These are phyloP conservation scores for Starmerella khaoyaiensis DNA, from an alignment of 805 yeast species.

Conservation along the genomic window DNA sequence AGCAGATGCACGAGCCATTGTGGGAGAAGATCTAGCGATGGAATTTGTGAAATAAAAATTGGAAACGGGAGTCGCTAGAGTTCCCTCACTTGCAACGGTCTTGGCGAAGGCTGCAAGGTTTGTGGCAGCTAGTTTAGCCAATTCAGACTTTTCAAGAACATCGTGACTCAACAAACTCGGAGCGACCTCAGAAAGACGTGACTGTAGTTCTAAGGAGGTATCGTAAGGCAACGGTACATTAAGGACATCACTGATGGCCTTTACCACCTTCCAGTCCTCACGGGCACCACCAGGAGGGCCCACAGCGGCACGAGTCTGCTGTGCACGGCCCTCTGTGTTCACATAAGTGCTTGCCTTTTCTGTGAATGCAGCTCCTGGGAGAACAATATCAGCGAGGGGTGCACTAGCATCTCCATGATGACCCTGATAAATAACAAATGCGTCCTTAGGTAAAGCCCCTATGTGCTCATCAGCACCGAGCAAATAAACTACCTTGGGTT, in stretches of 20 bases:
- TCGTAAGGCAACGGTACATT: slow-evolving; percentile 64
- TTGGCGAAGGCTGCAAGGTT: slow-evolving; percentile 30
- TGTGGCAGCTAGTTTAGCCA: slow-evolving; percentile 40
- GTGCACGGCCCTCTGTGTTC: slow-evolving; percentile 84
- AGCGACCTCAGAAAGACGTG: slow-evolving; percentile 60
- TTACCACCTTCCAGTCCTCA: slow-evolving; percentile 80
- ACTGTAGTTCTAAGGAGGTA: slow-evolving; percentile 51
- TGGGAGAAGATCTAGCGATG: slow-evolving; percentile 73
- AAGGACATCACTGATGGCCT: slow-evolving; percentile 71
- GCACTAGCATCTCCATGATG: slow-evolving; percentile 90
- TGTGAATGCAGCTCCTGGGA: slow-evolving; percentile 82
- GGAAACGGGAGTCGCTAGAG: slow-evolving; percentile 55
- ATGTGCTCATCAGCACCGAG: slow-evolving; percentile 81
- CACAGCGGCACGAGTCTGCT: slow-evolving; percentile 72
- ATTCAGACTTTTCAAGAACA: slow-evolving; percentile 53
- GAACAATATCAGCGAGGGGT: slow-evolving; percentile 70
- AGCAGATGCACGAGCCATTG: slow-evolving; percentile 78
- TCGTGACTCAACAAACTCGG: slow-evolving; percentile 72
- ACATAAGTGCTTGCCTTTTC: slow-evolving; percentile 76
- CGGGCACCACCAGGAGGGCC: slow-evolving; percentile 82
- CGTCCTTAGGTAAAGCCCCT: slow-evolving; percentile 62
- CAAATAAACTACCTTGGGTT: slow-evolving; percentile 65
- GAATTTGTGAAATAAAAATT: slow-evolving; percentile 84
- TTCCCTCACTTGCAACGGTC: slow-evolving; percentile 30
- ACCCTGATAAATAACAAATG: slow-evolving; percentile 81